phyloP scores from a whole-genome alignment of 2,329 filamentous ascomycete genomes.

The Aspergillus sp. region DNA sequence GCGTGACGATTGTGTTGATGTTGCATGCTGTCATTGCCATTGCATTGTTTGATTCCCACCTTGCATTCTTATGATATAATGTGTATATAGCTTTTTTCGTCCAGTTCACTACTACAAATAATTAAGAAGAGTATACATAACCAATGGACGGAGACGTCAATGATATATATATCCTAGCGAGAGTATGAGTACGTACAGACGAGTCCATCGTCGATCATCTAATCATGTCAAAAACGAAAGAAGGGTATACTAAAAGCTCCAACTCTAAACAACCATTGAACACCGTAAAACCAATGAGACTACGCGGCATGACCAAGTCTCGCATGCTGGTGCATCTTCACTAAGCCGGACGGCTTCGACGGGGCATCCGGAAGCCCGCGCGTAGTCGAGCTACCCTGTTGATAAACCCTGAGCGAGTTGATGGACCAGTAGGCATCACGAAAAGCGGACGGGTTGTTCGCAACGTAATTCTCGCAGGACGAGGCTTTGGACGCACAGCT shows the following conservation, averaged over 20 bases:
- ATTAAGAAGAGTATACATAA: not conserved
- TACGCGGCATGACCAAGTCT: not conserved
- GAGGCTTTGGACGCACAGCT: slow-evolving; percentile 59
- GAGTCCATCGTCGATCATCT: not conserved
- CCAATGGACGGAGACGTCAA: not conserved
- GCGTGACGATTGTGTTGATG: not conserved
- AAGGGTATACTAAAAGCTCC: not conserved
- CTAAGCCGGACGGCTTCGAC: not conserved
- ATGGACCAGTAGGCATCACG: slow-evolving; percentile 73
- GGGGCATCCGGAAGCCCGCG: not conserved
- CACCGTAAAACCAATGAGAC: not conserved
- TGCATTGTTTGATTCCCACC: not conserved
- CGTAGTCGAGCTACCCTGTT: not conserved
- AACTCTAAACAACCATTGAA: not conserved
- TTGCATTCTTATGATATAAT: slow-evolving; percentile 1
- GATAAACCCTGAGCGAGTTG: slow-evolving; percentile 67
- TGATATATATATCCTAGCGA: not conserved
- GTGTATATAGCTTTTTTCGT: slow-evolving; percentile 1
- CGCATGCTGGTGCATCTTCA: not conserved
- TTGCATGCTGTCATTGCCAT: not conserved
- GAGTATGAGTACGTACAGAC: not conserved
- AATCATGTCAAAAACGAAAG: slow-evolving; percentile 3
- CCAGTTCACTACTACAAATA: not conserved
- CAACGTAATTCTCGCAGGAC: slow-evolving; percentile 71
- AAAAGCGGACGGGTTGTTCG: slow-evolving; percentile 67